Base-by-base conservation (phyloP, 2,329 filamentous ascomycete genomes). In the Sarocladium brachiariae region DNA sequence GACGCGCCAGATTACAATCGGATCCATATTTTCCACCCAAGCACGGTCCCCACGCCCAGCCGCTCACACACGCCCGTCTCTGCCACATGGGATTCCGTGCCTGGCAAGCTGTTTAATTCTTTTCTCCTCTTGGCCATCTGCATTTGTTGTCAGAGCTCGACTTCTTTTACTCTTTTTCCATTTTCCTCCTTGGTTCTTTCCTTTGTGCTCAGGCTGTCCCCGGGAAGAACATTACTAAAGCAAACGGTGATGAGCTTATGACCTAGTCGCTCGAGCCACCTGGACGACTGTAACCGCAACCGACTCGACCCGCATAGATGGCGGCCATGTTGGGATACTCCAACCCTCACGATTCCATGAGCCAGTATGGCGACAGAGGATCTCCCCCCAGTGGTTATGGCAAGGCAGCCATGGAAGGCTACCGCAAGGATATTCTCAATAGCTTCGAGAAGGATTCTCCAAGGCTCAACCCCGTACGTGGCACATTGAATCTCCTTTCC, bases 361-460 rank as follows among this genome's bases (percentile, higher is more conserved):
- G 43, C 59, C 54, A 49, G 19, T 49, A 35, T 37, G 31, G 46
- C 18, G 46, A 35, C 6, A 35, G 46, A n/a, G 14, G 23, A 21
- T 37, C 46, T 14, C 25, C 46, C 3, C 46, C 46, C 11, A 30
- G 13, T 31, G 46, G 19, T 10, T 49, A 66, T 39, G 69, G 69
- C 49, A 78, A 75, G 58, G 69, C 70, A 18, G 68, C 83, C 52
- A 70, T 80, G 48, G 76, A 84, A 50, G 79, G 78, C 38, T 86
- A 85, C 63, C 73, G 74, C 47, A 70, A 69, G 47, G 78, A 81
- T 53, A 72, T 77, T 50, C 60, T 77, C 50, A 74, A 73, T 55
- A 73, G 74, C 8, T 79, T 79, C 56, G 73, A 77, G 58, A 71
- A 69, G 53, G 75, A 80, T 43, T 74, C 68, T 54, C 71, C 77